Evolutionary conservation across 2,329 filamentous ascomycete genomes (phyloP).

Genomic region (Xylariaceae sp.): DNA sequence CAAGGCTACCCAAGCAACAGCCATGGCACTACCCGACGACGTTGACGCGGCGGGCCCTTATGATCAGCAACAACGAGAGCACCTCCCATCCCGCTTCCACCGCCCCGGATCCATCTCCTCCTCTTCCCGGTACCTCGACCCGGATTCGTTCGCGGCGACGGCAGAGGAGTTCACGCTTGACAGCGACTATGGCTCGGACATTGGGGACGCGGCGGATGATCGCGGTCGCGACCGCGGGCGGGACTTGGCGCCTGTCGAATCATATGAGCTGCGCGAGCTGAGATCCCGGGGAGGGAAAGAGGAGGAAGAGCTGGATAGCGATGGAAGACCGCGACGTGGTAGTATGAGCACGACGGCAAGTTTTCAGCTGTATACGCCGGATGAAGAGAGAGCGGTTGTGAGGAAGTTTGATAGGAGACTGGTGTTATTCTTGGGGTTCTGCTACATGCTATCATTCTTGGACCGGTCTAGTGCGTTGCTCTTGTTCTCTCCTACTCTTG

Average conservation of each 20-base stretch:
- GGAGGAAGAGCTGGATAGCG: slow-evolving; percentile 3
- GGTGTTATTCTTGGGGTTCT: slow-evolving; percentile 73
- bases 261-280: slow-evolving; percentile 17
- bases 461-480: slow-evolving; percentile 70
- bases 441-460: slow-evolving; percentile 82
- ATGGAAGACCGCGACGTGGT: slow-evolving; percentile 10
- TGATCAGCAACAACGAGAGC: too few species aligned
- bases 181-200: background rate
- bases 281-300: background rate
- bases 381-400: slow-evolving; percentile 70
- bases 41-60: too few species aligned
- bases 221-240: too few species aligned
- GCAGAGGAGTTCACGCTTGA: background rate
- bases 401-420: slow-evolving; percentile 73
- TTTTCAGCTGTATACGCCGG: slow-evolving; percentile 42
- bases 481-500: background rate
- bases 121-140: background rate
- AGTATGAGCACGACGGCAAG: slow-evolving; percentile 15
- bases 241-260: slow-evolving; percentile 3
- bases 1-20: too few species aligned
- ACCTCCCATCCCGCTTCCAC: too few species aligned
- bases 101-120: too few species aligned
- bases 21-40: too few species aligned
- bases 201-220: too few species aligned
- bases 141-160: background rate